Evolutionary conservation across 1,284 basidiomycete genomes (phyloP), one percentile per base, ranked within the genome.

Genomic region (Puccinia novopanici): DNA sequence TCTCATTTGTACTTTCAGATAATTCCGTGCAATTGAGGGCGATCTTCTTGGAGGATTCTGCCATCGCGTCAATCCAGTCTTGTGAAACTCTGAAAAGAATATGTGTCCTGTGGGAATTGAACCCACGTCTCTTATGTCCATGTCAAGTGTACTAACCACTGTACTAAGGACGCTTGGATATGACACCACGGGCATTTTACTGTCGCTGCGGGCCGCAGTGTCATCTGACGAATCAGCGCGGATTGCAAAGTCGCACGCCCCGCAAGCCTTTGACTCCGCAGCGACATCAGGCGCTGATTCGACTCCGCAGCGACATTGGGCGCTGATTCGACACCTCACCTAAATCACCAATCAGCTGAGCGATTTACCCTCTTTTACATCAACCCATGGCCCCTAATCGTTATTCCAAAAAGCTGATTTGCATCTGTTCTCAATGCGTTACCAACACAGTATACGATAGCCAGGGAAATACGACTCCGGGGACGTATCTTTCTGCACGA

Each of bases 131-230:
- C n/a, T n/a, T n/a, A n/a, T n/a, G n/a, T n/a, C n/a, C n/a, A n/a
- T n/a, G n/a, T n/a, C n/a, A n/a, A n/a, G n/a, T n/a, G n/a, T n/a
- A n/a, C n/a, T n/a, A n/a, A n/a, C n/a, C n/a, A n/a, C n/a, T n/a
- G n/a, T n/a, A n/a, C n/a, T n/a, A n/a, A n/a, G n/a, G n/a, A n/a
- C n/a, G n/a, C n/a, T n/a, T n/a, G n/a, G n/a, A n/a, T n/a, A n/a
- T 30, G 10, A 54, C 70, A 72, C 70, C 45, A 52, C 70, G n/a
- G 52, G 27, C 70, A 72, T n/a, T 30, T 54, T n/a, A 24, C 48
- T 27, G 70, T 50, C 70, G 70, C 40, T 72, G 40, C 27, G 70
- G 40, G 6, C 70, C 34, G 70, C 70, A 72, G 70, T 48, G 70
- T 30, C 70, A 50, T 17, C 70, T 50, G 70, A 30, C 19, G 37